phyloP scores from a whole-genome alignment of 495 filamentous ascomycete species.

The Clavariopsis aquatica region DNA sequence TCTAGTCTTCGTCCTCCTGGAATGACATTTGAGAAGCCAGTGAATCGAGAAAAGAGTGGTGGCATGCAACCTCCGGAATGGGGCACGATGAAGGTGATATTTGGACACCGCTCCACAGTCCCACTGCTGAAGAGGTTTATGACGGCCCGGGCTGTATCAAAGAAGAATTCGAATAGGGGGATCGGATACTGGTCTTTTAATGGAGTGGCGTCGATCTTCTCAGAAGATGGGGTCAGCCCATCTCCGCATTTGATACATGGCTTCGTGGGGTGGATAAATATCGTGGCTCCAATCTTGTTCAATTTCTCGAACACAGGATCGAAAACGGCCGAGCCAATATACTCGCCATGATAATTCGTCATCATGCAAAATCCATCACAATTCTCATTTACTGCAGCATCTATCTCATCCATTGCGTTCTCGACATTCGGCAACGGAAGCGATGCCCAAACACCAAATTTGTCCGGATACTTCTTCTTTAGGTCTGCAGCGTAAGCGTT shows the following conservation, averaged over 20 bases:
- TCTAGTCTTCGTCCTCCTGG: slow-evolving; percentile 34
- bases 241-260: slow-evolving; percentile 33
- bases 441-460: slow-evolving; percentile 55
- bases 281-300: slow-evolving; percentile 40
- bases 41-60: slow-evolving; percentile 50
- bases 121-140: slow-evolving; percentile 54
- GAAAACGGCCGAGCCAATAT: slow-evolving; percentile 52
- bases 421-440: slow-evolving; percentile 53
- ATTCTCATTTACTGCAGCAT: slow-evolving; percentile 44
- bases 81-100: slow-evolving; percentile 52
- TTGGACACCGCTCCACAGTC: slow-evolving; percentile 47
- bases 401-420: slow-evolving; percentile 50
- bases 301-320: slow-evolving; percentile 47
- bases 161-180: slow-evolving; percentile 60
- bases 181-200: slow-evolving; percentile 47
- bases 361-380: slow-evolving; percentile 55
- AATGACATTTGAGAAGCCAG: slow-evolving; percentile 41
- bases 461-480: slow-evolving; percentile 43
- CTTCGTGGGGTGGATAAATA: slow-evolving; percentile 59
- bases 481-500: slow-evolving; percentile 50
- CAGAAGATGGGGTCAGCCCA: neutral
- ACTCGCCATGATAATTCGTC: slow-evolving; percentile 53
- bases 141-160: slow-evolving; percentile 55
- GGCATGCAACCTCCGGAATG: slow-evolving; percentile 55
- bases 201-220: slow-evolving; percentile 16